phyloP scores from a whole-genome alignment of 805 yeast species.

The Myxozyma udenii region DNA sequence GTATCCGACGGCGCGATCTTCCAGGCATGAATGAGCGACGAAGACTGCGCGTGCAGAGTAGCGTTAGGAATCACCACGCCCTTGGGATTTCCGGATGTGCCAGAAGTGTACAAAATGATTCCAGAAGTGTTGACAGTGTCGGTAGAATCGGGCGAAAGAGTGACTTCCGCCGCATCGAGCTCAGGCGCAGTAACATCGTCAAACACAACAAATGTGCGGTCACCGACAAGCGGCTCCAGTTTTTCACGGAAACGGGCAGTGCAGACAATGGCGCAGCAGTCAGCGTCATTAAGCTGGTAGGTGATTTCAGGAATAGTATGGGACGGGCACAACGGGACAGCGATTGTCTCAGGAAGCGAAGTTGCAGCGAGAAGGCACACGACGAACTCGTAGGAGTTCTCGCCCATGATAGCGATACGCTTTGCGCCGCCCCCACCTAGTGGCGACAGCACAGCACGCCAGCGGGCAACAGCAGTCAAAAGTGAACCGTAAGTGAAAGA shows the following conservation, averaged over 20 bases:
- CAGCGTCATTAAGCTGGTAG: constrained; percentile 36
- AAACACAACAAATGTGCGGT: constrained; percentile 20
- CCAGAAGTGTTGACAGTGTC: constrained; percentile 24
- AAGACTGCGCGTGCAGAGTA: constrained; percentile 37
- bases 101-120: constrained; percentile 39
- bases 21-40: constrained; percentile 38
- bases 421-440: constrained; percentile 4
- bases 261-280: constrained; percentile 34
- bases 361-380: constrained; percentile 34
- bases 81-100: constrained; percentile 40
- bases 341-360: constrained; percentile 35
- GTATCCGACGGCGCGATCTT: constrained; percentile 31
- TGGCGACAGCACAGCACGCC: constrained; percentile 30
- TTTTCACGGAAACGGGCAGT: constrained; percentile 34
- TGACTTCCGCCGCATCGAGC: constrained; percentile 1
- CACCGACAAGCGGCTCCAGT: constrained; percentile 27
- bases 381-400: constrained; percentile 37
- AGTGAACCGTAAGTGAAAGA: constrained; percentile 35
- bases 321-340: constrained; percentile 39
- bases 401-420: constrained; percentile 40
- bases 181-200: constrained; percentile 27
- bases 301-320: constrained; percentile 37
- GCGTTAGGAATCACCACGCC: constrained; percentile 38
- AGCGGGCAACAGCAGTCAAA: constrained; percentile 32
- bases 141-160: constrained; percentile 4